These are phyloP conservation scores for Gentiana dahurica DNA, from an alignment of 257 asterid species.

Conservation along the genomic window DNA sequence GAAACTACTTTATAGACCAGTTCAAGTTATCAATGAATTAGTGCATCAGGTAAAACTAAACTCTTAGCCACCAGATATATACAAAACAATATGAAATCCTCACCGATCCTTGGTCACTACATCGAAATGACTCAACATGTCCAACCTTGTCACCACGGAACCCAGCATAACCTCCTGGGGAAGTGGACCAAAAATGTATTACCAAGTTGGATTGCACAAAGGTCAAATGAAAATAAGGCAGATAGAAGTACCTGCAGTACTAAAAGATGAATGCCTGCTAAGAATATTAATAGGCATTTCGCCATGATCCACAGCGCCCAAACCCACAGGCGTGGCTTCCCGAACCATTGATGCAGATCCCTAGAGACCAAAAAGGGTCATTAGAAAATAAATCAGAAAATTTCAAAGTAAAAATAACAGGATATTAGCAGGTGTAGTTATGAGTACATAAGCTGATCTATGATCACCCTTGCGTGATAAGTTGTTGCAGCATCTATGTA, in stretches of 20 bases:
- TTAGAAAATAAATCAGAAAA: too few species aligned
- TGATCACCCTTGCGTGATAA: too few species aligned
- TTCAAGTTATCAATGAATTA: too few species aligned
- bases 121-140: conserved; percentile 33
- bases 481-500: background rate
- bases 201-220: background rate
- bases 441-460: too few species aligned
- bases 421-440: too few species aligned
- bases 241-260: conserved; percentile 41
- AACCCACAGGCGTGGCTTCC: conserved; percentile 28
- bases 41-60: too few species aligned
- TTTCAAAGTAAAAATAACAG: too few species aligned
- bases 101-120: conserved; percentile 59
- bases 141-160: conserved; percentile 36
- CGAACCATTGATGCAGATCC: conserved; percentile 37
- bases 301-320: conserved; percentile 26
- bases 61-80: too few species aligned
- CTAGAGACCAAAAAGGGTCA: conserved; percentile 24
- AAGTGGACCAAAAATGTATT: conserved; percentile 7
- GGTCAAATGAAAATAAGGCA: conserved; percentile 8
- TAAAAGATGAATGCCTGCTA: conserved; percentile 40
- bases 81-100: conserved; percentile 4
- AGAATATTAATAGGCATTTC: conserved; percentile 32
- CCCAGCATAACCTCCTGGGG: conserved; percentile 32
- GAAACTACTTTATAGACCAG: too few species aligned